These are phyloP conservation scores for Lactarius psammicola DNA, from an alignment of 768 basidiomycete species.

Conservation along the genomic window DNA sequence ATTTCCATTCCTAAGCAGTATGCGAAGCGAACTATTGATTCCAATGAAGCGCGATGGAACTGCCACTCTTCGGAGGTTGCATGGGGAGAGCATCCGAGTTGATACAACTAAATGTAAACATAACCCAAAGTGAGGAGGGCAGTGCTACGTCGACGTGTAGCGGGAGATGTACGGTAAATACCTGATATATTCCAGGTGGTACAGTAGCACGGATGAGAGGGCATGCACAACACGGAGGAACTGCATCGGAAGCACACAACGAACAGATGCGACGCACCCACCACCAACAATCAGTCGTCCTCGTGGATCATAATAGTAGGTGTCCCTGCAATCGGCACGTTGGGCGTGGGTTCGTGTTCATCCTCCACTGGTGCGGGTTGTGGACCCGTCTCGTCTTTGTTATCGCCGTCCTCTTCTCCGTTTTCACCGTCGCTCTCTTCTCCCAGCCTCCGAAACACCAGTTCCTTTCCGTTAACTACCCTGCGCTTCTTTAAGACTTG, in stretches of 20 bases:
- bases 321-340: slow-evolving; percentile 35
- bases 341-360: slow-evolving; percentile 16
- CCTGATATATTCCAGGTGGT: background rate
- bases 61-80: background rate
- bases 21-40: too few relatives aligned
- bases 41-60: background rate
- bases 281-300: slow-evolving; percentile 41
- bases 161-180: background rate
- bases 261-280: slow-evolving; percentile 11
- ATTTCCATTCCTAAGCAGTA: too few relatives aligned
- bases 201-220: background rate
- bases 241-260: background rate
- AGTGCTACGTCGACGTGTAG: background rate
- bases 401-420: slow-evolving; percentile 28
- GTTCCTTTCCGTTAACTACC: slow-evolving; percentile 72
- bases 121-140: background rate
- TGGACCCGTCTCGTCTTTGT: slow-evolving; percentile 31
- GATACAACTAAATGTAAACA: background rate
- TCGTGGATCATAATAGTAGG: slow-evolving; percentile 50
- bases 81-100: background rate
- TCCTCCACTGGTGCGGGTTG: slow-evolving; percentile 23
- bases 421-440: slow-evolving; percentile 48
- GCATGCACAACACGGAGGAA: background rate
- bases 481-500: slow-evolving; percentile 75
- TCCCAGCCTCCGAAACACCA: slow-evolving; percentile 55